Evolutionary conservation across 768 basidiomycete genomes (phyloP), one percentile per base, ranked within the genome.

Genomic region (Dentipellis fragilis): DNA sequence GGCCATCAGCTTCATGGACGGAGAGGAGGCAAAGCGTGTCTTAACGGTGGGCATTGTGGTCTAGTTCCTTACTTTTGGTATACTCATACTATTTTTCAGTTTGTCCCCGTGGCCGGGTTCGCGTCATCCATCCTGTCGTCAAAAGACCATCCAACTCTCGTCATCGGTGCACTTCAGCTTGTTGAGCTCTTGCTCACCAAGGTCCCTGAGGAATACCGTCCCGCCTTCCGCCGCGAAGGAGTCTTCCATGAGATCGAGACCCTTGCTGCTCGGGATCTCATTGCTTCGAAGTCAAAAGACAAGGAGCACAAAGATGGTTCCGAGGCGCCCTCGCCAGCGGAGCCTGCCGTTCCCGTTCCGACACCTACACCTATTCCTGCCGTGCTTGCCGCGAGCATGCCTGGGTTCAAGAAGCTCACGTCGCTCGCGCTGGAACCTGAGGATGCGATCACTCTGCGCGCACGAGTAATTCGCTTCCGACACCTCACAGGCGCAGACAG

Each of bases 51-150:
- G 85, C 72, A 35, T 17, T 4, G 21, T 29, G 16, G 4, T n/a
- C 4, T 5, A 19, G 8, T 35, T 54, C 19, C 60, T 34, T 51
- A 57, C 37, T 49, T 6, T 53, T 46, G 45, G 38, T 54, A 4
- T 42, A 39, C 16, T 51, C 53, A 58, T 51, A 37, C 62, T 53
- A 57, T 58, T 29, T 16, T 49, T 16, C 63, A 97, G 94, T 84
- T 81, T 65, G 95, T 99, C 5, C 93, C 96, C 10, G 81, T 99
- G 50, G 92, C 96, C 1, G 90, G 91, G 67, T 98, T 98, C 68
- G 84, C 94, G 1, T 93, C 93, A 0, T 92, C 92, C 0, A 91
- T 98, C 54, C 70, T 98, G 37, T 96, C 95, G 0, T 91, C 90
- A 0, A 88, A 85, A 63, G 96, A 99, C 67, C 90, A 94, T 59